A percentile compares a stretch with the other conserved stretches of the same genome.
Conservation (phyloP, 352 stramenopile species). For the Phytophthora hybrid region DNA sequence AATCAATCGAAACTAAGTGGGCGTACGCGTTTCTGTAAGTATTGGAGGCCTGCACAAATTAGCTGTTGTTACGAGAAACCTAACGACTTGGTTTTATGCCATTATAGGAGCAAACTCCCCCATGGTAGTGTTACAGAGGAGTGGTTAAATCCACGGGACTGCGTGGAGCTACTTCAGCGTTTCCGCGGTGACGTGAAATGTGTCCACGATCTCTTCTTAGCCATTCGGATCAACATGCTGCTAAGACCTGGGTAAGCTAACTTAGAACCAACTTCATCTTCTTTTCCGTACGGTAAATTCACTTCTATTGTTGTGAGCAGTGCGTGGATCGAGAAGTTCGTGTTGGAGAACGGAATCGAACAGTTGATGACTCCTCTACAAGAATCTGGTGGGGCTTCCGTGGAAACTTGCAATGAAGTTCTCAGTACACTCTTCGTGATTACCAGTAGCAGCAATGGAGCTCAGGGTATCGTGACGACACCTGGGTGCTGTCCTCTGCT, state of each 20-base stretch:
- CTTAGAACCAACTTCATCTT: not conserved
- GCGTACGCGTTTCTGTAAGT: conserved; percentile 76
- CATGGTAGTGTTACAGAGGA: conserved; percentile 46
- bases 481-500: conserved; percentile 43
- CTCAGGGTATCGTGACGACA: conserved; percentile 42
- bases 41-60: not conserved
- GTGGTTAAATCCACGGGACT: conserved; percentile 61
- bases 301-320: conserved; percentile 30
- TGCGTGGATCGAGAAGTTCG: conserved; percentile 64
- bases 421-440: conserved; percentile 64
- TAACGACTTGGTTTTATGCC: not conserved
- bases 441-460: conserved; percentile 39
- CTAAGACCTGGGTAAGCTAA: conserved; percentile 51
- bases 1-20: conserved; percentile 73
- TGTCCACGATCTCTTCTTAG: conserved; percentile 61
- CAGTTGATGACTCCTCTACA: conserved; percentile 52
- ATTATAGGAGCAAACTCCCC: conserved; percentile 53
- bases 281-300: not conserved
- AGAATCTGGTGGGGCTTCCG: conserved; percentile 27
- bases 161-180: conserved; percentile 54
- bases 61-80: not conserved
- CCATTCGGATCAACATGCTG: conserved; percentile 72
- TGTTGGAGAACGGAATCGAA: conserved; percentile 51
- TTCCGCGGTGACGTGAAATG: conserved; percentile 47
- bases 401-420: conserved; percentile 46